Evolutionary conservation across 305 asterid species (phyloP).

Genomic region (Stenogyne calaminthoides): DNA sequence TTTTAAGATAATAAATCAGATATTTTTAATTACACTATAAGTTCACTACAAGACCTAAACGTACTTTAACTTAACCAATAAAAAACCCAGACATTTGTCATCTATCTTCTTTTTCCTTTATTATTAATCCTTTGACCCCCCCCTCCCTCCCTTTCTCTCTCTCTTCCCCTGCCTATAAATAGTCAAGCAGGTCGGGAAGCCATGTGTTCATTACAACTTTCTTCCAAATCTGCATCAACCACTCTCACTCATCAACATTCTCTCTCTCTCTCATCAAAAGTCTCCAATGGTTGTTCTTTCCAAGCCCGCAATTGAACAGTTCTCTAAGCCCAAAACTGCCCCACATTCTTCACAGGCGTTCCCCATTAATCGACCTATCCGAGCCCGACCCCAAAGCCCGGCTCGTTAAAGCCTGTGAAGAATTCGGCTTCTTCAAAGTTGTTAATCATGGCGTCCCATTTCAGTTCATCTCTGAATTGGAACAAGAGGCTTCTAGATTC

Average conservation of each 20-base stretch:
- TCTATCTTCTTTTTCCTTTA: too few species aligned
- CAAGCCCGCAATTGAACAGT: constrained; percentile 34
- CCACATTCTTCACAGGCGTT: constrained; percentile 32
- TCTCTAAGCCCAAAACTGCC: constrained; percentile 7
- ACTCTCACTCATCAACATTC: not conserved
- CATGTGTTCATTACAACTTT: constrained; percentile 11
- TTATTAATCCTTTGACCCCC: too few species aligned
- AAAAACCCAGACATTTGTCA: too few species aligned
- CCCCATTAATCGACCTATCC: constrained; percentile 53
- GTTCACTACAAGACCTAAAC: too few species aligned
- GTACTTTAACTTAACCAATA: too few species aligned
- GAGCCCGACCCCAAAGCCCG: constrained; percentile 40
- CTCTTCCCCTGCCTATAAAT: constrained; percentile 34
- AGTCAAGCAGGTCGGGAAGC: constrained; percentile 18
- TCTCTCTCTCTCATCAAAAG: not conserved
- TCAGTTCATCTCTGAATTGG: constrained; percentile 37
- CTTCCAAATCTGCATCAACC: not conserved
- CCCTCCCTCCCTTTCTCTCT: not conserved
- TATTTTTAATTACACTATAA: too few species aligned
- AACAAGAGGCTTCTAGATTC: constrained; percentile 45
- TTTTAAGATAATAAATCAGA: too few species aligned
- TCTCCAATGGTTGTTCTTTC: constrained; percentile 35
- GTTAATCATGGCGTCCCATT: constrained; percentile 53
- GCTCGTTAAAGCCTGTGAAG: constrained; percentile 57
- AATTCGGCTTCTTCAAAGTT: constrained; percentile 61